Conservation (phyloP, 2,329 filamentous ascomycete genomes). For the Thelonectria blattea region DNA sequence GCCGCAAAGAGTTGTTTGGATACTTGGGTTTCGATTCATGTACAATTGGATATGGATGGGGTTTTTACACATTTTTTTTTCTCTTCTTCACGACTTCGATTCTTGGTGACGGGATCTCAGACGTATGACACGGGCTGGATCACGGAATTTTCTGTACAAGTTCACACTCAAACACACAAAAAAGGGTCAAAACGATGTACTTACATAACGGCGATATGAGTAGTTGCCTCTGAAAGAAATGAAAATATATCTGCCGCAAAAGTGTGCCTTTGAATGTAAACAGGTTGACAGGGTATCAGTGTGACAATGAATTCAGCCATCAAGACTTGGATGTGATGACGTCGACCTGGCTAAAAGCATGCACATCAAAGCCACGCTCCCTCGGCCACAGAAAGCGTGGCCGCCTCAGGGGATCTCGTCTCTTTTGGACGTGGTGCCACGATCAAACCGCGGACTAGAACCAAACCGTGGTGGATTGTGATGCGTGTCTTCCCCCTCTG, state of each 20-base stretch:
- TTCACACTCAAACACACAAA: constrained; percentile 7
- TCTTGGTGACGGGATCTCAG: constrained; percentile 16
- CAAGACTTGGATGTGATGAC: constrained; percentile 19
- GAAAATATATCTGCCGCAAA: constrained; percentile 9
- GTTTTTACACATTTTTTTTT: constrained; percentile 17
- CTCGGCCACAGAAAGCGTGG: constrained; percentile 8
- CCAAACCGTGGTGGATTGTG: background rate
- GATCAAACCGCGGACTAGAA: background rate
- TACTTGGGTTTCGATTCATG: constrained; percentile 32
- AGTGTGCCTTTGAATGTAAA: background rate
- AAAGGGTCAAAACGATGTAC: constrained; percentile 1
- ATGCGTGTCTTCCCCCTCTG: background rate
- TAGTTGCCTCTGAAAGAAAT: constrained; percentile 11
- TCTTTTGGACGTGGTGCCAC: constrained; percentile 6
- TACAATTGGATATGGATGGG: constrained; percentile 28
- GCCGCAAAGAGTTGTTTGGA: background rate
- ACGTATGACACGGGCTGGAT: constrained; percentile 19
- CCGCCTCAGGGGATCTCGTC: constrained; percentile 11
- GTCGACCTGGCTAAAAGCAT: constrained; percentile 18
- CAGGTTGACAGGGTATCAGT: background rate
- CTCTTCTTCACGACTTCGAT: constrained; percentile 11
- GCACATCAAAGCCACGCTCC: constrained; percentile 8
- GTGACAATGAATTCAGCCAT: background rate
- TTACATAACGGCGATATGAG: constrained; percentile 8
- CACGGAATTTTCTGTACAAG: constrained; percentile 2